Base-by-base conservation (phyloP, 371 early-diverging fungal genomes). In the Chytridium lagenaria region DNA sequence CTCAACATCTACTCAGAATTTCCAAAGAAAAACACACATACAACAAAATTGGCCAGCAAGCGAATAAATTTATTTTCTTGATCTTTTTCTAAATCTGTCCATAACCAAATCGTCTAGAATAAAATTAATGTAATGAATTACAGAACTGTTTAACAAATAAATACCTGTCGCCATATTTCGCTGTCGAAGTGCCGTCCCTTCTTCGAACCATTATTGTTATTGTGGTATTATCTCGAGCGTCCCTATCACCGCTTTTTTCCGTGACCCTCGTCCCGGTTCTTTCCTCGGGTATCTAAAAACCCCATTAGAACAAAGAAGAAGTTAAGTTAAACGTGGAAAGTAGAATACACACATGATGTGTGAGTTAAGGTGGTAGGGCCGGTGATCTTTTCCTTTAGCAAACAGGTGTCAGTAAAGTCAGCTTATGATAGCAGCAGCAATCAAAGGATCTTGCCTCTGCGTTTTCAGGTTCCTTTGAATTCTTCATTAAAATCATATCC, bases 1-100 rank as follows among this genome's bases (percentile, higher is more conserved):
- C n/a, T n/a, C n/a, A n/a, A n/a, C n/a, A n/a, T n/a, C n/a, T n/a
- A n/a, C n/a, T n/a, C n/a, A n/a, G n/a, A n/a, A n/a, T n/a, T n/a
- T n/a, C n/a, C n/a, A n/a, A n/a, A n/a, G n/a, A n/a, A n/a, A n/a
- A n/a, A n/a, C n/a, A n/a, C n/a, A n/a, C n/a, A n/a, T n/a, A n/a
- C n/a, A n/a, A n/a, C n/a, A n/a, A n/a, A n/a, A n/a, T n/a, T n/a
- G n/a, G n/a, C n/a, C n/a, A n/a, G n/a, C n/a, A n/a, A 59, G n/a
- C n/a, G n/a, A n/a, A n/a, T n/a, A n/a, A 49, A 68, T 34, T 36
- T 75, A 83, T 67, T 82, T 73, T 26, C 86, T 78, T 88, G 91
- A 90, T 33, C 92, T 84, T 80, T 93, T 92, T 75, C 92, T 92
- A 70, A 95, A 95, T 63, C 91, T 83, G 69, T 93, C 92, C 76